Base-by-base conservation (phyloP, 352 stramenopile species). In the Phytopythium ostracodes region DNA sequence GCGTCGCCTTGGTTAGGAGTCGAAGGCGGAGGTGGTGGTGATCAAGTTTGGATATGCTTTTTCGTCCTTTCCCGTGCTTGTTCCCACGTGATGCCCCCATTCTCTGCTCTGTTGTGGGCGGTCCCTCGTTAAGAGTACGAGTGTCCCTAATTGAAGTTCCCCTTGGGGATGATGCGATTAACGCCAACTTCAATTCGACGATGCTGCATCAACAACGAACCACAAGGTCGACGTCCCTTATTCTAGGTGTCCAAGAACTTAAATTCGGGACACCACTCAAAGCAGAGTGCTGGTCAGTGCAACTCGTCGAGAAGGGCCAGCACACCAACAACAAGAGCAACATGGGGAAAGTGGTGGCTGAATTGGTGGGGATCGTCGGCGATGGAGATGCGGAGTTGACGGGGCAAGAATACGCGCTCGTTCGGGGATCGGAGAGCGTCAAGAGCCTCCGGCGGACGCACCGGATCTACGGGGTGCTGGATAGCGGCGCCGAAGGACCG, bases 391-490 rank as follows among this genome's bases (percentile, higher is more conserved):
- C 50, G 35, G 15, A 38, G 25, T 56, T 62, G 29, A 14, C 56
- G 11, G 67, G 72, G 14, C 51, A 61, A 36, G 68, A 55, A 12
- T 76, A 74, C 52, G 73, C 64, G 44, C 29, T 81, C 3, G 67
- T 76, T 17, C 33, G 56, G 15, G 70, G 69, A 31, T 38, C 49
- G 4, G 35, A 65, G 4, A n/a, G 71, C 18, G 31, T 70, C 20
- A 4, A 14, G 10, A 55, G 62, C 24, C 38, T 81, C 40, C 67
- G 70, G 47, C 35, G 63, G 35, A 33, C 66, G 24, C 72, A 47
- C n/a, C 64, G 70, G 12, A 59, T 81, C 4, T 66, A 71, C 61
- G 72, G 72, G 0, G 70, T 60, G 24, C n/a, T 40, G 15, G 69
- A 73, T 43, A 63, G 62, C 20, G 25, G 25, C 8, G 50, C 25